Percentiles rank a stretch among this genome's conserved stretches.
Conservation (phyloP, 192 early-diverging fungal species). For the Dissophora globulifera region DNA sequence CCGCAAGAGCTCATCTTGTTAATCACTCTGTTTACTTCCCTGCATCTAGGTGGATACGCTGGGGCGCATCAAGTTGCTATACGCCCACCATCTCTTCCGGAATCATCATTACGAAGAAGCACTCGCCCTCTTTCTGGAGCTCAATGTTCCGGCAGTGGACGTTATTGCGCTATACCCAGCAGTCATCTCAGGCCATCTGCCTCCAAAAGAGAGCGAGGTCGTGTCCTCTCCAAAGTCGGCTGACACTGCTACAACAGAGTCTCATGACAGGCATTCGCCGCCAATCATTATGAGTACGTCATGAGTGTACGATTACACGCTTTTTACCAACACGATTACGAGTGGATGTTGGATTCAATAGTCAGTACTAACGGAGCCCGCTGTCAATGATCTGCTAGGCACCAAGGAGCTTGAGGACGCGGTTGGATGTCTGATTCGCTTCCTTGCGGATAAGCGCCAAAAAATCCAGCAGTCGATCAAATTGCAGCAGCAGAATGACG, state of each 20-base stretch:
- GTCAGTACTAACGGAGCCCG: too few relatives aligned
- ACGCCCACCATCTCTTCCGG: constrained; percentile 78
- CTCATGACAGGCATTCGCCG: constrained; percentile 14
- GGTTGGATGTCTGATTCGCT: constrained; percentile 79
- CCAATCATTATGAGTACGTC: constrained; percentile 46
- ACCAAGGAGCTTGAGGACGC: constrained; percentile 68
- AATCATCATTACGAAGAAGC: constrained; percentile 74
- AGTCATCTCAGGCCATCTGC: constrained; percentile 72
- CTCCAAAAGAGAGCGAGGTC: constrained; percentile 30
- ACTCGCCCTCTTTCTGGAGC: constrained; percentile 70
- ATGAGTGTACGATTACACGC: background rate
- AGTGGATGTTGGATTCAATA: too few relatives aligned
- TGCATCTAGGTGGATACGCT: constrained; percentile 63
- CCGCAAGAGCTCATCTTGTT: background rate
- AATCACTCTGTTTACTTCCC: background rate
- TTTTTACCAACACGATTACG: background rate
- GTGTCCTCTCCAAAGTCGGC: constrained; percentile 43
- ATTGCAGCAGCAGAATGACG: constrained; percentile 24
- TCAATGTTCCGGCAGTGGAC: constrained; percentile 72
- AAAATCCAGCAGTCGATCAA: constrained; percentile 70
- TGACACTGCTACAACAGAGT: constrained; percentile 18
- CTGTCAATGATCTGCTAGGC: constrained; percentile 57
- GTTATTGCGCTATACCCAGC: constrained; percentile 77
- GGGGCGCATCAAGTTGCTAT: constrained; percentile 68
- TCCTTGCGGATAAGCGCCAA: constrained; percentile 87